A percentile compares a stretch with the other conserved stretches of the same genome.
These are phyloP conservation scores for Calonectria fujianensis DNA, from an alignment of 2,329 filamentous ascomycete species.

Conservation along the genomic window DNA sequence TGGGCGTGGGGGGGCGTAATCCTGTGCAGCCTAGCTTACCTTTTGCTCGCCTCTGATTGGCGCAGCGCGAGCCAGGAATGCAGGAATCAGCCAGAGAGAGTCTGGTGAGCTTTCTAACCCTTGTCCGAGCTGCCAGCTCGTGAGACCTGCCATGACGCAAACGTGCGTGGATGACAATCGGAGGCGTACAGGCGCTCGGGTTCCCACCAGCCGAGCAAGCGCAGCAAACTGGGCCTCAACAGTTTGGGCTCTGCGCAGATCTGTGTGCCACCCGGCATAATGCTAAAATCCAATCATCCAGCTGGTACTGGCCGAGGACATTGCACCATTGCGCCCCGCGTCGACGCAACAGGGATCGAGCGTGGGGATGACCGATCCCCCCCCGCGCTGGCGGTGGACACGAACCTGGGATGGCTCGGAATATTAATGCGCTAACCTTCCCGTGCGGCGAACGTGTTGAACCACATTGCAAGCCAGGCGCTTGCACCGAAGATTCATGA, in stretches of 20 bases:
- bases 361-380: constrained; percentile 26
- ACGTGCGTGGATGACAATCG: not conserved
- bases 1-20: constrained; percentile 6
- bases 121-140: not conserved
- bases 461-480: not conserved
- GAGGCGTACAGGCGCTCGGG: not conserved
- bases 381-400: constrained; percentile 21
- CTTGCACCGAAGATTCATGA: not conserved
- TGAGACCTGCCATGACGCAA: constrained; percentile 24
- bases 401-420: not conserved
- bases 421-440: constrained; percentile 32
- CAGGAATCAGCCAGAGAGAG: not conserved
- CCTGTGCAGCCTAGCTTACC: not conserved
- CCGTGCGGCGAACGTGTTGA: not conserved
- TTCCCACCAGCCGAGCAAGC: not conserved
- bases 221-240: constrained; percentile 19
- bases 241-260: constrained; percentile 36
- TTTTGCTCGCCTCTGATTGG: not conserved
- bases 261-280: constrained; percentile 39
- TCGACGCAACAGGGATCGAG: constrained; percentile 41
- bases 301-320: constrained; percentile 22
- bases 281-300: constrained; percentile 40
- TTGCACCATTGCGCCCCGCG: constrained; percentile 53
- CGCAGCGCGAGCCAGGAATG: not conserved
- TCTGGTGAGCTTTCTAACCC: not conserved